A percentile compares a stretch with the other conserved stretches of the same genome.
Evolutionary conservation across 2,329 filamentous ascomycete genomes (phyloP).

Genomic region (Calonectria henricotiae): DNA sequence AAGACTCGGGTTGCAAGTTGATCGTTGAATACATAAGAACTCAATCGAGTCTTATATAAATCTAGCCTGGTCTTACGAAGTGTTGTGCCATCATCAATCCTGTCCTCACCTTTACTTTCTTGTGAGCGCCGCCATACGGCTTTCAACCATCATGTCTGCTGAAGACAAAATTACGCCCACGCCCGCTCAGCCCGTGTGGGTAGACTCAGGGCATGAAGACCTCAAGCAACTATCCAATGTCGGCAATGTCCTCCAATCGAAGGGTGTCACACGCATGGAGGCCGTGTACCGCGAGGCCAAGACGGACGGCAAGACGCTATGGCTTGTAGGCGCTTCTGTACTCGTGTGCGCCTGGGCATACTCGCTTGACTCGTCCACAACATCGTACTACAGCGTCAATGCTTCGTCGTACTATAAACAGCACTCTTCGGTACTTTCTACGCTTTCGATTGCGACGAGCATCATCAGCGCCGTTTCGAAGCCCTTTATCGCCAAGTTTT

Average conservation of each 20-base stretch:
- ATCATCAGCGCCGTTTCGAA: conserved; percentile 70
- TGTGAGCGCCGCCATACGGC: neutral
- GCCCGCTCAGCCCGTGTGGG: conserved; percentile 31
- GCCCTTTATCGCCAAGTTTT: conserved; percentile 74
- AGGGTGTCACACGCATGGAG: conserved; percentile 54
- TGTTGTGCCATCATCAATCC: neutral
- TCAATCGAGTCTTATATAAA: neutral
- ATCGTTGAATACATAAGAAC: conserved; percentile 1
- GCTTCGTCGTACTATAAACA: conserved; percentile 51
- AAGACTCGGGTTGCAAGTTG: conserved; percentile 9
- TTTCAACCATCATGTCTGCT: conserved; percentile 34
- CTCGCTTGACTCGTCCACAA: conserved; percentile 54
- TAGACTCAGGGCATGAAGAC: conserved; percentile 36
- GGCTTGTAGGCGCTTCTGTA: conserved; percentile 52
- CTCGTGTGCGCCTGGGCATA: conserved; percentile 55
- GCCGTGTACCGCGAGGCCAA: conserved; percentile 53
- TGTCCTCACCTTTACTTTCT: neutral
- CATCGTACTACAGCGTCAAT: conserved; percentile 52
- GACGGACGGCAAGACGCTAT: conserved; percentile 48
- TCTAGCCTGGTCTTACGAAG: neutral
- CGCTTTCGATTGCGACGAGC: conserved; percentile 53
- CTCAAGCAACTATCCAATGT: conserved; percentile 44
- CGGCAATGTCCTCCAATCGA: conserved; percentile 45
- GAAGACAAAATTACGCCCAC: conserved; percentile 40
- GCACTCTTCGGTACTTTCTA: conserved; percentile 52